Base-by-base conservation (phyloP, 139 green algal species). In the Asterochloris sp. region DNA sequence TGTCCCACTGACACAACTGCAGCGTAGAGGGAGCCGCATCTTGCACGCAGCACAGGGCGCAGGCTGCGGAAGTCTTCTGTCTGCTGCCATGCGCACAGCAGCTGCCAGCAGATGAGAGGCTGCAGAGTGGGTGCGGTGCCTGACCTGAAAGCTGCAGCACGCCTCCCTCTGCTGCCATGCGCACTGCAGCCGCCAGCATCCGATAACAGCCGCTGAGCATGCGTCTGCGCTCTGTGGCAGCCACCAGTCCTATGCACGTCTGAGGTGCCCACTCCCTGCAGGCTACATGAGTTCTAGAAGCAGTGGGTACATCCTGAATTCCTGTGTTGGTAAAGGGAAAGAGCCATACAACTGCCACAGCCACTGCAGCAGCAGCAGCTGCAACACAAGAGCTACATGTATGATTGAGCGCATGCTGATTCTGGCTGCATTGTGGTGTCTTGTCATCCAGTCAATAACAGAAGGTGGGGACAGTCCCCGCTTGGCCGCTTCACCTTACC, bases 151-250 rank as follows among this genome's bases (percentile, higher is more conserved):
- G 4, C 14, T 78, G 23, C 6, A 85, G 66, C n/a, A 82, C 1
- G 2, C 74, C 82, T n/a, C 60, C 61, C 9, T 62, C 12, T 6
- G 38, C 75, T 16, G 62, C 27, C 14, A 79, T 61, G 16, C 62
- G 26, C 83, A 86, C 62, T 14, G 61, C 74, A 10, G 67, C 61
- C 1, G 54, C 62, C 76, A 86, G 27, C 67, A 86, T 68, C 11
- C 69, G 69, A 29, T 86, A 86, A 69, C 80, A 86, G 28, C 83
- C 83, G 11, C 60, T 76, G 61, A 86, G 77, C 28, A 83, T 62
- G 14, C 77, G 83, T 24, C 76, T 61, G n/a, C 62, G 69, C 12
- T 61, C 47, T 38, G 82, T 71, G 11, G 63, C 82, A 8, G 76
- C 82, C 15, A 85, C 76, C 76, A 85, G 67, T 13, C 78, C 66